phyloP scores from a whole-genome alignment of 306 rosid genomes.

The Cucumis hystrix region DNA sequence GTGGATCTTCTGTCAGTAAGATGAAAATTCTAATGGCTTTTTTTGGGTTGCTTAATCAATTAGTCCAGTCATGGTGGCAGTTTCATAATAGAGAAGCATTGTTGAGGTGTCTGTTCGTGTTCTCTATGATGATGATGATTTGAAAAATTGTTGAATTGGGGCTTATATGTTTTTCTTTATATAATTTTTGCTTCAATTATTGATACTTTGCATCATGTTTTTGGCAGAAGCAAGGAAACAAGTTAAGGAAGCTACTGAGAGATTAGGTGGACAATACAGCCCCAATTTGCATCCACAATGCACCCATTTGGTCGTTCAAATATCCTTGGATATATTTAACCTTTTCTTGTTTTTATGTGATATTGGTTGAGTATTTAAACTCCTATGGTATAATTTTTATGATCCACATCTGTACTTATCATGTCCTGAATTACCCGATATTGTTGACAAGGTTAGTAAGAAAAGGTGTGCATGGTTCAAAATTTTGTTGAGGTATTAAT shows the following conservation, averaged over 20 bases:
- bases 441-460: not conserved
- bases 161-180: not conserved
- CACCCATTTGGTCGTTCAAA: conserved; percentile 98
- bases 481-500: not conserved
- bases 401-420: too few species aligned
- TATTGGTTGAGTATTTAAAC: not conserved
- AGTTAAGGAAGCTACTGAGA: conserved; percentile 85
- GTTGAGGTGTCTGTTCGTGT: not conserved
- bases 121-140: not conserved
- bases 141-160: not conserved
- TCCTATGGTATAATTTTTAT: not conserved
- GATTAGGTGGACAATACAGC: conserved; percentile 90
- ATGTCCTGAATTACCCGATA: not conserved
- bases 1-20: not conserved
- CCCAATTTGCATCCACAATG: conserved; percentile 85
- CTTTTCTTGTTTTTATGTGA: not conserved
- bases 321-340: conserved; percentile 36
- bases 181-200: conserved; percentile 4
- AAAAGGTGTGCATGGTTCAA: not conserved
- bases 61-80: not conserved
- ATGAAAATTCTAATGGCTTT: not conserved
- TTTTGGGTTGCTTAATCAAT: not conserved
- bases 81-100: not conserved
- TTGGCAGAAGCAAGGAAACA: conserved; percentile 95
- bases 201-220: conserved; percentile 14